Evolutionary conservation across 768 basidiomycete genomes (phyloP).

Genomic region (Rhizopogon salebrosus): DNA sequence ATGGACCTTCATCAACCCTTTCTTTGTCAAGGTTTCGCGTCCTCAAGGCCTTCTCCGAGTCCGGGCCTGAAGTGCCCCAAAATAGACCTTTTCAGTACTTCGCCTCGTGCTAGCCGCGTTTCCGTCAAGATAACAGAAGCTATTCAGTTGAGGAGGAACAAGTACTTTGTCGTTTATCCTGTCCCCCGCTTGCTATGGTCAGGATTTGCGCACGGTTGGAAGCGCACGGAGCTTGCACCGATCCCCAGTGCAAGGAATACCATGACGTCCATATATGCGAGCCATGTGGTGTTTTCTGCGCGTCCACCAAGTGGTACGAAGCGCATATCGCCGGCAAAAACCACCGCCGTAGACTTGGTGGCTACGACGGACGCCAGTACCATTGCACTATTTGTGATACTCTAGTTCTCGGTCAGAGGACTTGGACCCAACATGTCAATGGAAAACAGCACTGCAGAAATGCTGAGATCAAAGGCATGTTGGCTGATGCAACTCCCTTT

Average conservation of each 20-base stretch:
- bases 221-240: constrained; percentile 30
- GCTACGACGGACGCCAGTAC: constrained; percentile 8
- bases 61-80: too few relatives aligned
- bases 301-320: constrained; percentile 13
- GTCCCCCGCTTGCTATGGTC: neutral
- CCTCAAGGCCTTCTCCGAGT: too few relatives aligned
- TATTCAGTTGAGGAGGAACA: neutral
- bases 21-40: too few relatives aligned
- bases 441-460: constrained; percentile 13
- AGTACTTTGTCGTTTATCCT: neutral
- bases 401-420: constrained; percentile 1
- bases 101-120: neutral
- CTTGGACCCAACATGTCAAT: constrained; percentile 23
- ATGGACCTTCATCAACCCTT: too few relatives aligned
- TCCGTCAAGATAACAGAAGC: neutral
- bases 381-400: constrained; percentile 30
- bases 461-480: constrained; percentile 13
- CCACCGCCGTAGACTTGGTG: constrained; percentile 25
- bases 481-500: constrained; percentile 28
- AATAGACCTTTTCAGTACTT: neutral
- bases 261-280: constrained; percentile 37
- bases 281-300: constrained; percentile 32
- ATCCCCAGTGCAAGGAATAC: constrained; percentile 21
- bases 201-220: constrained; percentile 34
- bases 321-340: constrained; percentile 26